Conservation (phyloP, 495 filamentous ascomycete genomes). For the Poronia punctata region DNA sequence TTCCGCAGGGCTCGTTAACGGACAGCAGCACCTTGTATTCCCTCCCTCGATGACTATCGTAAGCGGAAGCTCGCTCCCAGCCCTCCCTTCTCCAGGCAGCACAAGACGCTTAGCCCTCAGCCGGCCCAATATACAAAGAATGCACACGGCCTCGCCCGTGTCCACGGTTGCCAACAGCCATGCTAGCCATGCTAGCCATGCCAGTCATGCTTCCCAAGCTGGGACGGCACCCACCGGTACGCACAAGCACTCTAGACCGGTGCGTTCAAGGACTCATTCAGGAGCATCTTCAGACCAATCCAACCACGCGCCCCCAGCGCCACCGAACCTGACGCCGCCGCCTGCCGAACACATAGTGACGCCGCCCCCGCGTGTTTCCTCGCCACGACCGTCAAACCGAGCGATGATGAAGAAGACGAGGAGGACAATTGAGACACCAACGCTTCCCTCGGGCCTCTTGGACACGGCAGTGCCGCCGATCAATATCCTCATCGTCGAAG, state of each 20-base stretch:
- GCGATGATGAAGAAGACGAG: conserved; percentile 54
- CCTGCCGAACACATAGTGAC: conserved; percentile 32
- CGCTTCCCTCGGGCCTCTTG: conserved; percentile 58
- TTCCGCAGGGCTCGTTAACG: conserved; percentile 23
- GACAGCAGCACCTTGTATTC: conserved; percentile 32
- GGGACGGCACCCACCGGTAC: conserved; percentile 28
- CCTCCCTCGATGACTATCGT: conserved; percentile 67
- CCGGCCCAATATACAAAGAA: conserved; percentile 56
- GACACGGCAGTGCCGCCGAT: conserved; percentile 88
- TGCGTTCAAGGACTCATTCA: conserved; percentile 45
- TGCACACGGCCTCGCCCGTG: conserved; percentile 72
- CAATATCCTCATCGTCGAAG: conserved; percentile 95
- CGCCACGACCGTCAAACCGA: conserved; percentile 42
- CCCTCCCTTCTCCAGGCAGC: conserved; percentile 76
- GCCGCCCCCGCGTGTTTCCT: conserved; percentile 53
- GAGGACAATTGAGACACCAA: conserved; percentile 42
- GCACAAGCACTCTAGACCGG: conserved; percentile 26
- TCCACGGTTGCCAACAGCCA: conserved; percentile 47
- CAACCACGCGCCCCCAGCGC: conserved; percentile 20
- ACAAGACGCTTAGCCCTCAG: conserved; percentile 38
- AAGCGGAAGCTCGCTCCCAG: conserved; percentile 69
- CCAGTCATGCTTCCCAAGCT: conserved; percentile 27
- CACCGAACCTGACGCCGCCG: conserved; percentile 24
- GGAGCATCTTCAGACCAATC: conserved; percentile 43
- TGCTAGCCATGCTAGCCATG: conserved; percentile 10